Conservation (phyloP, 176 grass and related monocot species). For the Hordeum vulgare region MorexV3_pseudomolecules_assembly NC_058520.1:518814414-518814913, state of each 20-base stretch:
- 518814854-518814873: background rate
- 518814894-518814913: no score
- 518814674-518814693: no score
- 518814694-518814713: no score
- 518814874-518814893: background rate
- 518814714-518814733: no score
- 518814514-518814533: background rate
- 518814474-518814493: background rate
- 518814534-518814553: no score
- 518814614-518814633: background rate
- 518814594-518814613: background rate
- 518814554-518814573: background rate
- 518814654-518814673: background rate
- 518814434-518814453: background rate
- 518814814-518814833: background rate
- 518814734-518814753: no score
- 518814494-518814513: background rate
- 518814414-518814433: background rate
- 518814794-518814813: background rate
- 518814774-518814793: background rate
- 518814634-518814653: background rate
- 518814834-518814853: background rate
- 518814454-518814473: background rate
- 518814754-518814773: no score
- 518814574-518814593: background rate